Evolutionary conservation across 106 monocot genomes (phyloP).

Genomic region (Xerophyta viscosa): DNA sequence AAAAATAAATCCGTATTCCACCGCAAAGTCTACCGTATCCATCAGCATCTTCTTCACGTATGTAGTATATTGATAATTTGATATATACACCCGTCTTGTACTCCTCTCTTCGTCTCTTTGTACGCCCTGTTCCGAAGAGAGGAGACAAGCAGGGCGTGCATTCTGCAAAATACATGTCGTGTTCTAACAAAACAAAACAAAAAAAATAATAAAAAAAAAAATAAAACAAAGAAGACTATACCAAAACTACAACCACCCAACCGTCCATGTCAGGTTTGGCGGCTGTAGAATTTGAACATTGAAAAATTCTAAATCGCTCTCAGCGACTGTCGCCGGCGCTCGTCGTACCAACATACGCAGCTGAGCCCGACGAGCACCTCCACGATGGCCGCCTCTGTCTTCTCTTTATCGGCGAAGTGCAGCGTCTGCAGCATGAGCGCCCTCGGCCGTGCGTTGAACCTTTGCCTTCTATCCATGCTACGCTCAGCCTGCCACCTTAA

Average conservation of each 20-base stretch:
- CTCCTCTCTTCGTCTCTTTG: neutral
- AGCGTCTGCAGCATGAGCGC: slow-evolving; percentile 58
- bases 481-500: slow-evolving; percentile 45
- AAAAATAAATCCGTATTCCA: too few species aligned
- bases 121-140: neutral
- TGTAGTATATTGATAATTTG: too few species aligned
- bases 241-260: too few species aligned
- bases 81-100: neutral
- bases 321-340: slow-evolving; percentile 14
- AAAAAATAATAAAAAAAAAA: neutral
- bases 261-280: too few species aligned
- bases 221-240: too few species aligned
- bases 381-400: slow-evolving; percentile 62
- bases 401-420: slow-evolving; percentile 59
- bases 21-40: too few species aligned
- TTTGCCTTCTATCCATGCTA: slow-evolving; percentile 34
- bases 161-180: neutral
- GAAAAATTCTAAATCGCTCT: neutral
- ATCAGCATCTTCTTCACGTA: too few species aligned
- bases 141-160: slow-evolving; percentile 2
- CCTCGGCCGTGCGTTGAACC: slow-evolving; percentile 23
- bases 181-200: neutral
- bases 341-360: slow-evolving; percentile 64
- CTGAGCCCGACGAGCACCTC: slow-evolving; percentile 77
- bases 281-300: neutral